Evolutionary conservation across 306 rosid genomes (phyloP).

Genomic region (Vicia villosa): DNA sequence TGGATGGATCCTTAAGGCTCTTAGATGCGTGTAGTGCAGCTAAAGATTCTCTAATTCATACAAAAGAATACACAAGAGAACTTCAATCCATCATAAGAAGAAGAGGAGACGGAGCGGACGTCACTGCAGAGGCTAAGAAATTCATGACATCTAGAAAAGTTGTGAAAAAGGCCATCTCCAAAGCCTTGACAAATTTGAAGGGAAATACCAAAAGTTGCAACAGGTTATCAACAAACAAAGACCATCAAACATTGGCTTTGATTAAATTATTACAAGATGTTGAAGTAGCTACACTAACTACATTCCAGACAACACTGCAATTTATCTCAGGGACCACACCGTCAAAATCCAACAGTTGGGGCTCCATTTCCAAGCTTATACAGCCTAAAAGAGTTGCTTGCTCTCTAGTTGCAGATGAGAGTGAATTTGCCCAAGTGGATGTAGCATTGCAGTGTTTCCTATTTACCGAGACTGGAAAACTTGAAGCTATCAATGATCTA

Average conservation of each 20-base stretch:
- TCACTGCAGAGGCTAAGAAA: conserved; percentile 25
- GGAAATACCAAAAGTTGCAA: conserved; percentile 1
- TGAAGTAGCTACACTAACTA: conserved; percentile 10
- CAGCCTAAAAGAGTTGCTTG: not conserved
- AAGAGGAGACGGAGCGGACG: conserved; percentile 18
- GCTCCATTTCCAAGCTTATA: not conserved
- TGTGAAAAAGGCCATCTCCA: conserved; percentile 35
- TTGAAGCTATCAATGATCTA: conserved; percentile 16
- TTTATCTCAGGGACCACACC: not conserved
- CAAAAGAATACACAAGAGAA: conserved; percentile 38
- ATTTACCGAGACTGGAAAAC: not conserved
- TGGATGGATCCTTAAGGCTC: conserved; percentile 36
- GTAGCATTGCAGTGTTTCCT: not conserved
- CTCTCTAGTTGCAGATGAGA: not conserved
- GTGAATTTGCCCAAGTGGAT: not conserved
- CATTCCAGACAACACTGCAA: not conserved
- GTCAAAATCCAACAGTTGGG: not conserved
- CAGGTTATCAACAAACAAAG: conserved; percentile 16
- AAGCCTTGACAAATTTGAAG: conserved; percentile 34
- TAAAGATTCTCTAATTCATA: conserved; percentile 38
- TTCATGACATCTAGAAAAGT: conserved; percentile 41
- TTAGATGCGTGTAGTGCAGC: conserved; percentile 38
- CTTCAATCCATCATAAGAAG: conserved; percentile 41
- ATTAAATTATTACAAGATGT: conserved; percentile 26
- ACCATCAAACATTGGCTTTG: conserved; percentile 1